Percentiles rank a stretch among this genome's conserved stretches.
Evolutionary conservation across 345 rosid genomes (phyloP).

Genomic region (Adansonia digitata): DNA sequence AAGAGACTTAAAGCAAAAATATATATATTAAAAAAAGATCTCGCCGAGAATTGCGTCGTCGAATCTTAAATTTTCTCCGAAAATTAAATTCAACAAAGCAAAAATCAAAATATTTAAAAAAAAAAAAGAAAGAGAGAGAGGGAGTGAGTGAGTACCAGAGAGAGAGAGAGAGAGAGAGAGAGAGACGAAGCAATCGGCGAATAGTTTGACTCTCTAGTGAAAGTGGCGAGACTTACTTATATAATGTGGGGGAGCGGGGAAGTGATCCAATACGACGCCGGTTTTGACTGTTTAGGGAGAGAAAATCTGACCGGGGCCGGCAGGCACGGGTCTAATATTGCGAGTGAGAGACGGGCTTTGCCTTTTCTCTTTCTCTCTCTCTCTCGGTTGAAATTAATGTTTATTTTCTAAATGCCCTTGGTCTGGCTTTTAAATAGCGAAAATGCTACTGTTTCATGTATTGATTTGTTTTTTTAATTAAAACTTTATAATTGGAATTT

Average conservation of each 20-base stretch:
- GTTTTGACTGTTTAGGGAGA: not conserved
- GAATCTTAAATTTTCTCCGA: not conserved
- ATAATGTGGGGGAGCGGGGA: constrained; percentile 5
- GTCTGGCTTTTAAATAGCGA: constrained; percentile 15
- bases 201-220: constrained; percentile 10
- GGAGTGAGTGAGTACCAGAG: constrained; percentile 13
- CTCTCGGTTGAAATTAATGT: constrained; percentile 14
- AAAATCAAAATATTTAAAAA: not conserved
- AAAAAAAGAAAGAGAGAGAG: not conserved
- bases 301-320: constrained; percentile 41
- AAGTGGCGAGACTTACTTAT: constrained; percentile 10
- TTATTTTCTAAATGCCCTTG: not conserved
- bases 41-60: constrained; percentile 2
- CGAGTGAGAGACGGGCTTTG: constrained; percentile 22
- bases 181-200: constrained; percentile 14
- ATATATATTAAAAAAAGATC: constrained; percentile 16
- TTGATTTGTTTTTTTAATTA: not conserved
- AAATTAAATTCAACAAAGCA: not conserved
- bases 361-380: not conserved
- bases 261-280: constrained; percentile 31
- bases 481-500: not conserved
- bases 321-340: constrained; percentile 36
- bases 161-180: constrained; percentile 4
- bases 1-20: not conserved
- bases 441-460: constrained; percentile 18